phyloP scores from a whole-genome alignment of 768 basidiomycete species.

The Boletellus ananas region DNA sequence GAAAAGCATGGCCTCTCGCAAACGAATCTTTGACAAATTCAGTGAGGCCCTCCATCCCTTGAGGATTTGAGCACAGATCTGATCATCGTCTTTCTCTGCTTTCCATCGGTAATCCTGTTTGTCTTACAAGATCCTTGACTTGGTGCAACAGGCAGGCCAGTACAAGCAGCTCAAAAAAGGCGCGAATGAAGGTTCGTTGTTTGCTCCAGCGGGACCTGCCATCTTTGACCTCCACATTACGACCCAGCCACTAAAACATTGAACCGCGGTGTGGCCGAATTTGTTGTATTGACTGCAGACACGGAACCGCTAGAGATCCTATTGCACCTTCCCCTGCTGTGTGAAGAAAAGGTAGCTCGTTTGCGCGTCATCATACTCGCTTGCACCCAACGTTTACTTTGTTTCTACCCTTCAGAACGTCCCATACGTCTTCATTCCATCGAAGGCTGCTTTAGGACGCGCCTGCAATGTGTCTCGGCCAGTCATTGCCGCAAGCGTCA shows the following conservation, averaged over 20 bases:
- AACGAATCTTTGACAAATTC: conserved; percentile 86
- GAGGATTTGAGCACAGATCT: background rate
- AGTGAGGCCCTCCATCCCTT: conserved; percentile 42
- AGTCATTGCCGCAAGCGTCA: conserved; percentile 93
- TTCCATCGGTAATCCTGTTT: background rate
- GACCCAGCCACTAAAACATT: conserved; percentile 89
- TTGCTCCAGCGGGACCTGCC: background rate
- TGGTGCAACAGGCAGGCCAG: conserved; percentile 92
- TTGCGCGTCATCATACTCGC: background rate
- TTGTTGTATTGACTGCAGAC: conserved; percentile 94
- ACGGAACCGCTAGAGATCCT: conserved; percentile 98
- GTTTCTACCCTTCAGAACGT: conserved; percentile 63
- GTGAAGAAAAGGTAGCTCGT: conserved; percentile 86
- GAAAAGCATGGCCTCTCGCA: conserved; percentile 89
- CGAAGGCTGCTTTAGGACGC: conserved; percentile 92
- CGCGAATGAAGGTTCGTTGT: conserved; percentile 84
- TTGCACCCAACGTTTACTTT: background rate
- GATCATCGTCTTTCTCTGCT: background rate
- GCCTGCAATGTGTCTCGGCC: conserved; percentile 94
- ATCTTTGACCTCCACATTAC: background rate
- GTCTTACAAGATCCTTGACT: conserved; percentile 75
- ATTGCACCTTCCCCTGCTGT: conserved; percentile 92
- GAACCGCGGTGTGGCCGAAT: conserved; percentile 96
- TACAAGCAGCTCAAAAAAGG: conserved; percentile 99
- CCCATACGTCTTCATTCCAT: conserved; percentile 91